Conservation (phyloP, 805 yeast species). For the Phaffomyces thermotolerans region DNA sequence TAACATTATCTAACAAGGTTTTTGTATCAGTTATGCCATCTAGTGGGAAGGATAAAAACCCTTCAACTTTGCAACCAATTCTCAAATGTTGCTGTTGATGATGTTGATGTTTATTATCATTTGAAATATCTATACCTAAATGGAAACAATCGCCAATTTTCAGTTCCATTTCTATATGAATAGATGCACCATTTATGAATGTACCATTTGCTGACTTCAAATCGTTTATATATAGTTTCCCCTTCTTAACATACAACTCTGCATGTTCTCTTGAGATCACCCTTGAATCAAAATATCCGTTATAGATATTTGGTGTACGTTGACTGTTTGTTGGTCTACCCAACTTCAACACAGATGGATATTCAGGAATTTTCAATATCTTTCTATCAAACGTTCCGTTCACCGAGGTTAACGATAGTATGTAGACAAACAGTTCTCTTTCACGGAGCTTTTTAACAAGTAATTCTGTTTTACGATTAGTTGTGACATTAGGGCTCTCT, state of each 20-base stretch:
- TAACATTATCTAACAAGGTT: slow-evolving; percentile 6
- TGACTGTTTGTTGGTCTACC: slow-evolving; percentile 79
- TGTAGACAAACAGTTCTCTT: slow-evolving; percentile 34
- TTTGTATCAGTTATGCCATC: slow-evolving; percentile 23
- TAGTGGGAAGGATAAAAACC: slow-evolving; percentile 45
- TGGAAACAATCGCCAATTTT: slow-evolving; percentile 83
- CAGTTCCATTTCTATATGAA: slow-evolving; percentile 53
- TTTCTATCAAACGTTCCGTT: slow-evolving; percentile 81
- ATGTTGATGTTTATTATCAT: slow-evolving; percentile 36
- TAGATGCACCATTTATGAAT: slow-evolving; percentile 69
- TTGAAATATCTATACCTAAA: slow-evolving; percentile 83
- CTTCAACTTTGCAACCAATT: slow-evolving; percentile 77
- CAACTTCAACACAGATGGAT: slow-evolving; percentile 75
- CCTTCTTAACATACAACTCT: slow-evolving; percentile 70
- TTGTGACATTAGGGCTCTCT: background rate
- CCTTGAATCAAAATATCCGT: slow-evolving; percentile 91
- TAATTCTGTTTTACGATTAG: too few relatives aligned
- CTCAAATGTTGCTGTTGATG: slow-evolving; percentile 66
- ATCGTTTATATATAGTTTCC: slow-evolving; percentile 72
- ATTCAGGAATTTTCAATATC: slow-evolving; percentile 67
- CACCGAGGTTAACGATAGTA: slow-evolving; percentile 66
- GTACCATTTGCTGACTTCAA: slow-evolving; percentile 93
- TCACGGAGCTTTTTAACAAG: background rate
- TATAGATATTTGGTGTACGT: slow-evolving; percentile 51
- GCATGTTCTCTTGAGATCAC: slow-evolving; percentile 94